Conservation (phyloP, 441 rosid genomes). For the Cnidoscolus chayamansa region DNA sequence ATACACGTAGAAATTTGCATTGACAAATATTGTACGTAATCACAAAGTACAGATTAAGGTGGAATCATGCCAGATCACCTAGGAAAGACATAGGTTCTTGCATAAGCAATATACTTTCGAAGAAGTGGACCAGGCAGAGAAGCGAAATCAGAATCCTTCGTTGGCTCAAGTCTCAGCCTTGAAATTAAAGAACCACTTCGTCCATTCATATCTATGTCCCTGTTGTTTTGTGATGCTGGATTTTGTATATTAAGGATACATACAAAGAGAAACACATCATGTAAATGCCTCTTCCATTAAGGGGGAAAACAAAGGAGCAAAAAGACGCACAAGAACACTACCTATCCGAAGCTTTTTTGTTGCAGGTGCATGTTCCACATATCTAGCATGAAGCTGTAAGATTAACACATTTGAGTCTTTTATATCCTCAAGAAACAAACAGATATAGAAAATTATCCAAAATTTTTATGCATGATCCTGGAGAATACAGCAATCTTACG, state of each 20-base stretch:
- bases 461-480: background rate
- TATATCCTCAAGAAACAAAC: background rate
- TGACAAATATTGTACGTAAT: constrained; percentile 14
- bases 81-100: constrained; percentile 75
- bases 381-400: constrained; percentile 84
- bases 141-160: constrained; percentile 61
- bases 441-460: background rate
- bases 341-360: constrained; percentile 58
- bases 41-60: constrained; percentile 3
- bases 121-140: constrained; percentile 85
- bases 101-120: constrained; percentile 90
- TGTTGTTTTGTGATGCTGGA: constrained; percentile 45
- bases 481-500: background rate
- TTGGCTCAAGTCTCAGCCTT: constrained; percentile 72
- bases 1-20: background rate
- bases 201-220: constrained; percentile 37
- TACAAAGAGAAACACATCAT: constrained; percentile 1
- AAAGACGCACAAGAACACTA: constrained; percentile 19
- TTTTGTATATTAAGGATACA: constrained; percentile 12
- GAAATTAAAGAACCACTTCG: constrained; percentile 67
- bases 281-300: background rate
- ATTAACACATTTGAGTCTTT: constrained; percentile 1
- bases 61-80: constrained; percentile 51
- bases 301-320: background rate
- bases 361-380: constrained; percentile 50